These are phyloP conservation scores for Candida tallmaniae DNA, from an alignment of 805 yeast species.

Conservation along the genomic window DNA sequence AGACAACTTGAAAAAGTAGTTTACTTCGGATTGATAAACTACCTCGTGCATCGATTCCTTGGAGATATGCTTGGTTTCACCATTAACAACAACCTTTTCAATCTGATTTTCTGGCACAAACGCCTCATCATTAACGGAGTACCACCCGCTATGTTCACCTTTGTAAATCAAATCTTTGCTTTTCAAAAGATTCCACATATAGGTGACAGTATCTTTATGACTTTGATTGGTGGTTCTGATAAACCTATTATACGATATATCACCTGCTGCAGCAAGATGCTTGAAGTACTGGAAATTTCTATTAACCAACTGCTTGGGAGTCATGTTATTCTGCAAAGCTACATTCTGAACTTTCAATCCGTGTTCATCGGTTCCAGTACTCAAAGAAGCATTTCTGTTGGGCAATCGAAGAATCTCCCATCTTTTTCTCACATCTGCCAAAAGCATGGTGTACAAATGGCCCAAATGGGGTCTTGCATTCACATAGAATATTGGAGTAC, in stretches of 20 bases:
- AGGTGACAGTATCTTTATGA: conserved; percentile 60
- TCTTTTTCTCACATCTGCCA: conserved; percentile 73
- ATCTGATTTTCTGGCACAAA: conserved; percentile 85
- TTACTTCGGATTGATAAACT: conserved; percentile 67
- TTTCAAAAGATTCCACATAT: conserved; percentile 63
- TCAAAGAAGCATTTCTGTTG: conserved; percentile 40
- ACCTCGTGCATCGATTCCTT: conserved; percentile 78
- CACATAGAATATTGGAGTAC: conserved; percentile 95
- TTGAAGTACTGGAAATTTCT: conserved; percentile 60
- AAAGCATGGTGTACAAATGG: conserved; percentile 80
- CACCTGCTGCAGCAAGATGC: conserved; percentile 52
- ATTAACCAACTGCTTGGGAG: conserved; percentile 70
- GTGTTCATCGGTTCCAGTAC: conserved; percentile 97
- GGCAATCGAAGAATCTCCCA: conserved; percentile 58
- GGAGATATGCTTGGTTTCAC: conserved; percentile 36
- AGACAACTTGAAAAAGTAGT: conserved; percentile 79
- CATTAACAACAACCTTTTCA: conserved; percentile 27
- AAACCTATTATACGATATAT: conserved; percentile 66
- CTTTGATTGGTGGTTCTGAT: conserved; percentile 88
- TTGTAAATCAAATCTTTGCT: conserved; percentile 67
- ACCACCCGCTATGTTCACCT: conserved; percentile 92
- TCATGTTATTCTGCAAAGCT: conserved; percentile 48
- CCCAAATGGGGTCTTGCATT: conserved; percentile 95
- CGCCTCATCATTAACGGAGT: conserved; percentile 89
- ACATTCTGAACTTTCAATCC: conserved; percentile 92